phyloP scores from a whole-genome alignment of 2,329 filamentous ascomycete species.

The Colletotrichum sp. region DNA sequence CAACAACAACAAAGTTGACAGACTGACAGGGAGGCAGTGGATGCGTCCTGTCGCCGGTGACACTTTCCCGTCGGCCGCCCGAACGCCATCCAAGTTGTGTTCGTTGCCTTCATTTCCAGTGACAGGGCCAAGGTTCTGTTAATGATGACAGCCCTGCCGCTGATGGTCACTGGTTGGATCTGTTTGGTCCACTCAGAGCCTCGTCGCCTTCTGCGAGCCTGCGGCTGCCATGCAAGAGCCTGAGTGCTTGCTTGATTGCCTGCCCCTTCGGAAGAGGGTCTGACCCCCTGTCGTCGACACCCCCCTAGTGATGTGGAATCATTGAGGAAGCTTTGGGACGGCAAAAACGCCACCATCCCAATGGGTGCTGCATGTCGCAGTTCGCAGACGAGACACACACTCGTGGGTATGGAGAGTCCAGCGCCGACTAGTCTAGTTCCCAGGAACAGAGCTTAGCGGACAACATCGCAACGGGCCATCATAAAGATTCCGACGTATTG shows the following conservation, averaged over 20 bases:
- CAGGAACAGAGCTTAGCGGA: not conserved
- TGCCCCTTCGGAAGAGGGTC: not conserved
- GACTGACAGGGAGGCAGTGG: not conserved
- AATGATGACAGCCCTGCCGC: not conserved
- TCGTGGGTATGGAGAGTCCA: not conserved
- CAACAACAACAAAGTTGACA: not conserved
- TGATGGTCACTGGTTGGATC: not conserved
- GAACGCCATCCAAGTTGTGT: not conserved
- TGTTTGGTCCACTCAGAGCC: not conserved
- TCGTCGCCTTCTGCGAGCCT: not conserved
- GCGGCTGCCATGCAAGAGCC: not conserved
- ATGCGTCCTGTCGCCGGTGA: not conserved
- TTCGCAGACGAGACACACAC: slow-evolving; percentile 2
- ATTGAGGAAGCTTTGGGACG: not conserved
- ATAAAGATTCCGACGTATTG: not conserved
- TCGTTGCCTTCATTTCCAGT: not conserved
- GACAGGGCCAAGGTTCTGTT: not conserved
- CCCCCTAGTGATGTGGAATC: slow-evolving; percentile 15
- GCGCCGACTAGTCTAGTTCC: not conserved
- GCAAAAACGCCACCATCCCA: not conserved
- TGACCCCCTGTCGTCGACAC: not conserved
- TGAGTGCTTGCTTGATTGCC: not conserved
- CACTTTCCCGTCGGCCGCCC: not conserved
- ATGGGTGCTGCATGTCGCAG: slow-evolving; percentile 16
- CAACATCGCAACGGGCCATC: not conserved